Percentiles rank a stretch among this genome's conserved stretches.
phyloP scores from a whole-genome alignment of 257 asterid genomes.

The Nicotiana tomentosiformis region DNA sequence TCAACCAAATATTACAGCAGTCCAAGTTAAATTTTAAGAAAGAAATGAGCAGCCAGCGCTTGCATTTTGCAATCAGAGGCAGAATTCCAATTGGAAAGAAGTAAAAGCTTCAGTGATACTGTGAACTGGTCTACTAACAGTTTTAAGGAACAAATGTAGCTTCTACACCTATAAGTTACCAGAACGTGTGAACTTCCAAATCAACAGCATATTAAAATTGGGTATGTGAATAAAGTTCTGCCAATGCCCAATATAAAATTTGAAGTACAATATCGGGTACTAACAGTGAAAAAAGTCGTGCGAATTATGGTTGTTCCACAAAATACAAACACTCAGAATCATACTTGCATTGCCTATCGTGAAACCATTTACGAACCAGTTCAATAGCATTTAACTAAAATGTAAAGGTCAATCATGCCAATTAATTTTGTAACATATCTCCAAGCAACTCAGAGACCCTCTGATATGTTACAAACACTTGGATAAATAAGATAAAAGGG shows the following conservation, averaged over 20 bases:
- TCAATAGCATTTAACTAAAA: not conserved
- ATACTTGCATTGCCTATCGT: not conserved
- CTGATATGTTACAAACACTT: not conserved
- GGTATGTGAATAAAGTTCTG: not conserved
- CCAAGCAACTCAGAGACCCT: not conserved
- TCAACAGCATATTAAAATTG: not conserved
- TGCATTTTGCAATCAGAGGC: not conserved
- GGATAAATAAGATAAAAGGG: not conserved
- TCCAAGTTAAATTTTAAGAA: not conserved
- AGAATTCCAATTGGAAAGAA: not conserved
- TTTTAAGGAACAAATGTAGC: not conserved
- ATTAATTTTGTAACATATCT: not conserved
- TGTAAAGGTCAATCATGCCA: not conserved
- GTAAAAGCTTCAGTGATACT: not conserved
- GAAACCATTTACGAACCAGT: not conserved
- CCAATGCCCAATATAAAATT: not conserved
- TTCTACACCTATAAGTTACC: not conserved
- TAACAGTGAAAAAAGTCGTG: not conserved
- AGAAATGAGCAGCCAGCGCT: not conserved
- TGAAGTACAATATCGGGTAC: not conserved
- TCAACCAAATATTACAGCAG: not conserved
- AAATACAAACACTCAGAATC: not conserved
- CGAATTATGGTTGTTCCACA: not conserved
- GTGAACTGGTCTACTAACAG: not conserved
- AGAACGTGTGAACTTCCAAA: not conserved